phyloP scores from a whole-genome alignment of 441 rosid species.

The Pelargonium australe region DNA sequence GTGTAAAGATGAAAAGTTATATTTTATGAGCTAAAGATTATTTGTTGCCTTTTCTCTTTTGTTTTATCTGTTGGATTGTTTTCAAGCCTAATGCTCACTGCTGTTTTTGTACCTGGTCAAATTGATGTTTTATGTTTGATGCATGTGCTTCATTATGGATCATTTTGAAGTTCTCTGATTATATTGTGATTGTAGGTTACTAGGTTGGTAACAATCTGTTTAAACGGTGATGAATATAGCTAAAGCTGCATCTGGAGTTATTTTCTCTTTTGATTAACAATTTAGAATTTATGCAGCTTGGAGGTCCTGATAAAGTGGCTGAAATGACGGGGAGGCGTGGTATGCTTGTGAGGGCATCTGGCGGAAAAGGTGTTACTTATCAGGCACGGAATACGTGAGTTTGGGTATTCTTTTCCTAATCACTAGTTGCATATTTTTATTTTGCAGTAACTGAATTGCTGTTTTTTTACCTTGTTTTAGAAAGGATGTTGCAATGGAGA shows the following conservation, averaged over 20 bases:
- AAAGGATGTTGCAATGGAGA: slow-evolving; percentile 95
- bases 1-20: not conserved
- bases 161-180: not conserved
- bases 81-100: not conserved
- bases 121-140: not conserved
- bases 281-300: slow-evolving; percentile 57
- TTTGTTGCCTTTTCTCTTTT: not conserved
- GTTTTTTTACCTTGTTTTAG: slow-evolving; percentile 38
- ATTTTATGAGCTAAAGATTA: not conserved
- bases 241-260: not conserved
- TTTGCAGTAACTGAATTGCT: slow-evolving; percentile 25
- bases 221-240: not conserved
- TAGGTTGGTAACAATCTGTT: not conserved
- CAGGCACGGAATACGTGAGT: slow-evolving; percentile 96
- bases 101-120: not conserved
- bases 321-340: slow-evolving; percentile 99
- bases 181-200: not conserved
- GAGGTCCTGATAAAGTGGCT: slow-evolving; percentile 97
- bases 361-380: slow-evolving; percentile 96
- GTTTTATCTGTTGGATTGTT: not conserved
- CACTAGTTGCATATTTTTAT: slow-evolving; percentile 12
- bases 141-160: not conserved
- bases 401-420: slow-evolving; percentile 20
- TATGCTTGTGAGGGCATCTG: slow-evolving; percentile 95
- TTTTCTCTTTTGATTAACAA: slow-evolving; percentile 17